Percentiles rank a stretch among this genome's conserved stretches.
phyloP scores from a whole-genome alignment of 148 eudicot genomes.

The Heliosperma pusillum region DNA sequence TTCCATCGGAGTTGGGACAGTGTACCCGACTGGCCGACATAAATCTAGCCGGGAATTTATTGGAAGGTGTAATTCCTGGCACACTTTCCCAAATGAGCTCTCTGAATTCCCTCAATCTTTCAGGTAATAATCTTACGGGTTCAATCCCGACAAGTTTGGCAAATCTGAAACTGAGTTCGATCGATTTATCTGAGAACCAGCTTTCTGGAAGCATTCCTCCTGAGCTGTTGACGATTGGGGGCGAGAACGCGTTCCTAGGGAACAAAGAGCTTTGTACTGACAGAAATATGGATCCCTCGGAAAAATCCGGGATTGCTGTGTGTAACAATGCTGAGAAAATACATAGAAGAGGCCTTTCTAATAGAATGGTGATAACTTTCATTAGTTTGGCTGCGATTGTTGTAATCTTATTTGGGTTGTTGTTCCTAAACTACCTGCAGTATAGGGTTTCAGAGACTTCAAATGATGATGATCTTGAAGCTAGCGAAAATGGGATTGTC shows the following conservation, averaged over 20 bases:
- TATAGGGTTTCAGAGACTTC: constrained; percentile 35
- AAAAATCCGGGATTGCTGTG: constrained; percentile 27
- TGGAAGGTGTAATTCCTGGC: constrained; percentile 59
- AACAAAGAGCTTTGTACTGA: constrained; percentile 66
- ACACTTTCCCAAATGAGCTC: constrained; percentile 46
- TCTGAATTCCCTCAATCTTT: constrained; percentile 83
- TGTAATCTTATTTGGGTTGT: constrained; percentile 39
- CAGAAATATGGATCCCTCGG: constrained; percentile 13
- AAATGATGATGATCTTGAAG: constrained; percentile 26
- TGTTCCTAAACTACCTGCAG: constrained; percentile 50
- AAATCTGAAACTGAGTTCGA: constrained; percentile 58
- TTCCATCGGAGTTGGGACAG: constrained; percentile 56
- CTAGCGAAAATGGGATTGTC: constrained; percentile 28
- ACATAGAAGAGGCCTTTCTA: constrained; percentile 26
- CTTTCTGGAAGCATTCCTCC: constrained; percentile 63
- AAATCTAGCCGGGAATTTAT: constrained; percentile 59
- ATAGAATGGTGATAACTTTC: constrained; percentile 34
- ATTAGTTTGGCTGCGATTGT: constrained; percentile 43
- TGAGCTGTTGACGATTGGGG: constrained; percentile 51
- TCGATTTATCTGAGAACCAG: constrained; percentile 71
- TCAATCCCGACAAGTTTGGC: constrained; percentile 53
- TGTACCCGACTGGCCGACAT: constrained; percentile 66
- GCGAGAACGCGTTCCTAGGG: constrained; percentile 55
- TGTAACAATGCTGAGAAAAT: constrained; percentile 32
- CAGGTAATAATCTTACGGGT: constrained; percentile 61